Evolutionary conservation across 352 stramenopile species (phyloP).

Genomic region (Globisporangium spinosum): DNA sequence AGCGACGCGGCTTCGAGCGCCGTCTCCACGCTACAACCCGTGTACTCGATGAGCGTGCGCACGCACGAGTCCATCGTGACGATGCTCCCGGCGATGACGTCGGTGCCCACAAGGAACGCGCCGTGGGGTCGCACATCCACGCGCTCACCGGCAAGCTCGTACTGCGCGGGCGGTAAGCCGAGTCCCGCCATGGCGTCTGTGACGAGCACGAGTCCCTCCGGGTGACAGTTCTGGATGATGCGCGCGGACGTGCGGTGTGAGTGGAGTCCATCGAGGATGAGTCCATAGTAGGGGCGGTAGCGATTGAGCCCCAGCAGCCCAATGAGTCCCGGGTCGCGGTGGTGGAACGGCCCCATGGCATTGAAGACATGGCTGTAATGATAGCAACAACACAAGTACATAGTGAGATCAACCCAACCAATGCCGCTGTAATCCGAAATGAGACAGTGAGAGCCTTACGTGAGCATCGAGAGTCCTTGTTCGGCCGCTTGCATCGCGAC

Average conservation of each 20-base stretch:
- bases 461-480: slow-evolving; percentile 77
- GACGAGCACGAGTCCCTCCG: slow-evolving; percentile 73
- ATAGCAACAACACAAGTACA: not conserved
- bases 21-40: slow-evolving; percentile 69
- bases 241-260: slow-evolving; percentile 68
- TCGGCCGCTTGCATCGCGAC: slow-evolving; percentile 62
- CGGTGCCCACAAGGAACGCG: slow-evolving; percentile 59
- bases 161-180: slow-evolving; percentile 60
- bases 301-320: slow-evolving; percentile 66
- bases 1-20: slow-evolving; percentile 71
- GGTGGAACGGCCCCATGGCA: slow-evolving; percentile 90
- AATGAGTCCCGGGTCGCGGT: slow-evolving; percentile 87
- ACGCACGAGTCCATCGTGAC: slow-evolving; percentile 84
- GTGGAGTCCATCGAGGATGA: slow-evolving; percentile 89
- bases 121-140: slow-evolving; percentile 50
- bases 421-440: not conserved
- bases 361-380: slow-evolving; percentile 83
- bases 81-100: slow-evolving; percentile 83
- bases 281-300: slow-evolving; percentile 61
- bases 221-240: slow-evolving; percentile 83
- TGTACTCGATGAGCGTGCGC: slow-evolving; percentile 76
- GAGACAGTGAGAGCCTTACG: slow-evolving; percentile 27
- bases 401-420: not conserved
- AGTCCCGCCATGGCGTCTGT: slow-evolving; percentile 85
- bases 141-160: slow-evolving; percentile 69